Evolutionary conservation across 164 flowering plant species (phyloP), one percentile per base, ranked within the genome.

Genomic region (Kingdonia uniflora): DNA sequence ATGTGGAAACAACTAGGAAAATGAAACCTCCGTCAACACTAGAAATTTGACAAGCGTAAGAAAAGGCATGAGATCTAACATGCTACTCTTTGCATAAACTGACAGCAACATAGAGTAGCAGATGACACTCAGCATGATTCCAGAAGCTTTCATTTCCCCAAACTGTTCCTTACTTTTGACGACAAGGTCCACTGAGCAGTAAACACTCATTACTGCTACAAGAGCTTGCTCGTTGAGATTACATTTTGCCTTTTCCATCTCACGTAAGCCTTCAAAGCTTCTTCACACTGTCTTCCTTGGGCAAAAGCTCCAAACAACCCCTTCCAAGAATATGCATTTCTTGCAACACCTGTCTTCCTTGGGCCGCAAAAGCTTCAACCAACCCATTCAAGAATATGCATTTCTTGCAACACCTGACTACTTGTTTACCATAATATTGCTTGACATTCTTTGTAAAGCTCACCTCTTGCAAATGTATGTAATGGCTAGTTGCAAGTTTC

Each of bases 21-120:
- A 47, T 8, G 19, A 2, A 14, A 45, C 5, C 19, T 46, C 22
- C 2, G 33, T n/a, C 5, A 24, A 33, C 24, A 47, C 33, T 39
- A 49, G 16, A 19, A 20, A 26, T n/a, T 41, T 29, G 14, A 29
- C 19, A 37, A n/a, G 23, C 49, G 14, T 2, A 45, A 23, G 19
- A 29, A 51, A 13, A 37, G 42, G 10, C n/a, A 19, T 14, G 37
- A 53, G 52, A 3, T 17, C 78, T 72, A 33, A 91, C 98, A 95
- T 83, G 65, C 80, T 74, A 72, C 57, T 62, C 61, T 77, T 91
- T 45, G 88, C 95, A 72, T 74, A 84, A 53, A 79, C 81, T n/a
- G 92, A 84, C 47, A 91, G 80, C 90, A 87, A 76, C 85, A 80
- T 75, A 55, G 95, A 87, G 68, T 91, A 84, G 70, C 92, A 81